Base-by-base conservation (phyloP, 225 moss, liverwort and hornwort genomes). In the Physcomitrellopsis africana region DNA sequence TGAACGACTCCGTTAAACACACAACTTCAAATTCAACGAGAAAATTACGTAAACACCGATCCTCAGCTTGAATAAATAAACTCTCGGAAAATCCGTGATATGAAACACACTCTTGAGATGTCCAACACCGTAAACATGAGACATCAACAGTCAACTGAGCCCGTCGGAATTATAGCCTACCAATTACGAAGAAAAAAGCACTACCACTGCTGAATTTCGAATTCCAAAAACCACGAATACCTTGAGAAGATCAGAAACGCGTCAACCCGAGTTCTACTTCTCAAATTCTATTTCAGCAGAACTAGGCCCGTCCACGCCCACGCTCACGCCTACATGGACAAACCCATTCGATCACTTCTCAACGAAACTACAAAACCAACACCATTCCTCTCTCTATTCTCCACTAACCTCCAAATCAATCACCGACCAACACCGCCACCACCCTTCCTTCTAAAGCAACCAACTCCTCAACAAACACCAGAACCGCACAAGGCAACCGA, bases 141-240 rank as follows among this genome's bases (percentile, higher is more conserved):
- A 58, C 22, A 72, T 49, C 58, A 3, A 11, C 32, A 6, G 20
- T 24, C 19, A n/a, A 63, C 26, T 62, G 4, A 80, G 17, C 52
- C 6, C 3, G 19, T 23, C 1, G 14, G 2, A 23, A 60, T 43
- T 3, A 13, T 2, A 49, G 12, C 3, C 48, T 13, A 18, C 27
- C 17, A 10, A n/a, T 17, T 24, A 42, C 32, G 53, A 22, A 41
- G 26, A 74, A 47, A n/a, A 47, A 70, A 47, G 63, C 11, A 14
- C 65, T 45, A 43, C 23, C 17, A 51, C 11, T 62, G 22, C 5
- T 12, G 8, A 62, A 76, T 76, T 32, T 3, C 54, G 42, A 43
- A 73, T 51, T 54, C 63, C 56, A 63, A 5, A 71, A 55, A 68
- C 8, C 6, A 11, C n/a, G 58, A n/a, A 27, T 27, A 4, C 42